phyloP scores from a whole-genome alignment of 768 basidiomycete species.

The Boletus tylopilopsis region DNA sequence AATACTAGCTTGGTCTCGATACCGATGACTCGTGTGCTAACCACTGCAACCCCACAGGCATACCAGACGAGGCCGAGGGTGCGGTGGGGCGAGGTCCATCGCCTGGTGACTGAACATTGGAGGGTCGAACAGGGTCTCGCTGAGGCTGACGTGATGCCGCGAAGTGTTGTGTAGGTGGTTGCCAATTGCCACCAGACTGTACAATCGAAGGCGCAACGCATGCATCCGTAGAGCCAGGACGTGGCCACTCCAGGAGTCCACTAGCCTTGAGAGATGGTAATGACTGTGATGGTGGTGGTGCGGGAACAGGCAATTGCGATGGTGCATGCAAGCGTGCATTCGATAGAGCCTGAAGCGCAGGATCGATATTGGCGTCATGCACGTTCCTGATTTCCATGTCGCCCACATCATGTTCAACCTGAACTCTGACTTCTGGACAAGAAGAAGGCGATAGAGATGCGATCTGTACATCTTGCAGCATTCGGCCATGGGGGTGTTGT shows the following conservation, averaged over 20 bases:
- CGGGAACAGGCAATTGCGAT: constrained; percentile 8
- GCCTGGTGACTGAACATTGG: constrained; percentile 6
- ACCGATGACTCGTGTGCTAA: constrained; percentile 57
- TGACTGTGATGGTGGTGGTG: constrained; percentile 43
- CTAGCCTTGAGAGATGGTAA: constrained; percentile 74
- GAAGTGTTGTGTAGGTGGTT: constrained; percentile 20
- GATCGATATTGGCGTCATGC: constrained; percentile 30
- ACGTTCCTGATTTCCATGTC: constrained; percentile 27
- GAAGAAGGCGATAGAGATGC: constrained; percentile 20
- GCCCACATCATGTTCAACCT: constrained; percentile 19
- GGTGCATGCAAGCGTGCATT: constrained; percentile 19
- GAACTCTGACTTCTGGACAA: constrained; percentile 18
- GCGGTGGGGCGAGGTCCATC: constrained; percentile 17
- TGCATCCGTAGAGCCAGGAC: constrained; percentile 40
- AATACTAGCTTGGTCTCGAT: constrained; percentile 22
- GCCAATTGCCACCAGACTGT: constrained; percentile 20
- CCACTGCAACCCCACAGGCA: constrained; percentile 71
- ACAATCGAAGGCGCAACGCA: constrained; percentile 7
- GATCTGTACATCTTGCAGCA: constrained; percentile 35
- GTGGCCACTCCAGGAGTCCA: constrained; percentile 58
- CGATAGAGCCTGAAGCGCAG: constrained; percentile 25
- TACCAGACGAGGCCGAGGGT: constrained; percentile 29
- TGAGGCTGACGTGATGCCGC: constrained; percentile 15
- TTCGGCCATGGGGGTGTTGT: constrained; percentile 32
- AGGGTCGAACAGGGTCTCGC: constrained; percentile 18